Evolutionary conservation across 108 stramenopile species (phyloP), one percentile per base, ranked within the genome.

Genomic region (Aurantiochytrium sp.): DNA sequence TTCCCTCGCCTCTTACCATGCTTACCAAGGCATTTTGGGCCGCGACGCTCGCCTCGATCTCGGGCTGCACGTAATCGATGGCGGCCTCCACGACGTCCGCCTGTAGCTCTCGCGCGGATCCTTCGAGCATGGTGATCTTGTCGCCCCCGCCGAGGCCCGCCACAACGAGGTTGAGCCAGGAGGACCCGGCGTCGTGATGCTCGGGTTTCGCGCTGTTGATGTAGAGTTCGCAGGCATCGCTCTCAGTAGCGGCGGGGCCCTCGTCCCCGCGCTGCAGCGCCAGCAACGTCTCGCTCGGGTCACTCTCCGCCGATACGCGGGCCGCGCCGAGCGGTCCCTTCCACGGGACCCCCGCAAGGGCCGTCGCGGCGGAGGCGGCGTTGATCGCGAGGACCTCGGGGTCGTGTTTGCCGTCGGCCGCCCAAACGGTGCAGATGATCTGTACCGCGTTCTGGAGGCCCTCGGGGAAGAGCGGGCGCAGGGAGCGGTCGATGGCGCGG

Each of bases 401-500:
- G 4, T 91, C 90, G 87, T 94, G 85, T 10, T 89, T 87, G 1
- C 94, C 95, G 88, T 97, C 97, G 87, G 96, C 97, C 68, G 94
- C 92, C 41, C 97, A 69, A 12, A 99, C 95, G 96, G 97, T 97
- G 37, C 93, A 90, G 34, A 99, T 88, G 12, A 99, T 68, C 91
- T 99, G 98, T 86, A 95, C 95, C 39, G 93, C 90, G 96, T 96
- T 98, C 36, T 21, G 42, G 0, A 65, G 27, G 17, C 97, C 97
- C 36, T 93, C 92, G 4, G 93, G 93, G 88, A 98, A 94, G 55
- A 96, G 87, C 10, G 98, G 97, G 36, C 98, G 93, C 39, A 98
- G 86, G 3, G 97, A 96, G 31, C 98, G 92, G 92, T 98, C 98
- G 90, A 98, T 97, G 53, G 97, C 87, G 17, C 98, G 94, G 54